Conservation (phyloP, 2,329 filamentous ascomycete genomes). For the Sporothrix pallida region DNA sequence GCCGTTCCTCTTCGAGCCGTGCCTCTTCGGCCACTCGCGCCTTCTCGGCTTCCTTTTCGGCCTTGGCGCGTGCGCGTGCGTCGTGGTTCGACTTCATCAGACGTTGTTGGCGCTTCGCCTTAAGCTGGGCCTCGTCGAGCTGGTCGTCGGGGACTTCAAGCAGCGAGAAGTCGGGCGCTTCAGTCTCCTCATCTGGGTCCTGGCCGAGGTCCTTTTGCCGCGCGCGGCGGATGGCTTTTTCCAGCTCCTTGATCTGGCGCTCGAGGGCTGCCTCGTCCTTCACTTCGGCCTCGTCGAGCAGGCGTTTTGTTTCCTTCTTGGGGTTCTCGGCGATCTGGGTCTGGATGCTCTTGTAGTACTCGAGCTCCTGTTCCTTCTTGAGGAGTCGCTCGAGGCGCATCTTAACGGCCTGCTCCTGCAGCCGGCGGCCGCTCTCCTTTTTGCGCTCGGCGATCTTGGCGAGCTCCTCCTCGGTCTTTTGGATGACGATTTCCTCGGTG, state of each 20-base stretch:
- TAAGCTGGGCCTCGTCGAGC: conserved; percentile 87
- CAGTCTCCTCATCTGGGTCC: conserved; percentile 65
- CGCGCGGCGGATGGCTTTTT: conserved; percentile 86
- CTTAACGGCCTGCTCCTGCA: conserved; percentile 96
- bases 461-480: conserved; percentile 94
- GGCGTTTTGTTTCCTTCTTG: conserved; percentile 87
- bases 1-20: conserved; percentile 79
- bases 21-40: conserved; percentile 83
- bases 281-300: conserved; percentile 88
- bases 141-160: conserved; percentile 90
- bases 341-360: conserved; percentile 89
- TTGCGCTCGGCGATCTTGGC: conserved; percentile 89
- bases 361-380: conserved; percentile 92
- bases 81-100: conserved; percentile 95
- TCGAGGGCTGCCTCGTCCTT: conserved; percentile 90
- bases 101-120: conserved; percentile 90
- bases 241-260: conserved; percentile 83
- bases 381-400: conserved; percentile 96
- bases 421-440: conserved; percentile 86
- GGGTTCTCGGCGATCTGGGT: conserved; percentile 72
- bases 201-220: conserved; percentile 92
- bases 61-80: conserved; percentile 89
- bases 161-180: conserved; percentile 83
- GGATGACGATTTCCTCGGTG: conserved; percentile 84
- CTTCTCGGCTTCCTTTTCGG: conserved; percentile 92